phyloP scores from a whole-genome alignment of 495 filamentous ascomycete genomes.

The Platismatia glauca region DNA sequence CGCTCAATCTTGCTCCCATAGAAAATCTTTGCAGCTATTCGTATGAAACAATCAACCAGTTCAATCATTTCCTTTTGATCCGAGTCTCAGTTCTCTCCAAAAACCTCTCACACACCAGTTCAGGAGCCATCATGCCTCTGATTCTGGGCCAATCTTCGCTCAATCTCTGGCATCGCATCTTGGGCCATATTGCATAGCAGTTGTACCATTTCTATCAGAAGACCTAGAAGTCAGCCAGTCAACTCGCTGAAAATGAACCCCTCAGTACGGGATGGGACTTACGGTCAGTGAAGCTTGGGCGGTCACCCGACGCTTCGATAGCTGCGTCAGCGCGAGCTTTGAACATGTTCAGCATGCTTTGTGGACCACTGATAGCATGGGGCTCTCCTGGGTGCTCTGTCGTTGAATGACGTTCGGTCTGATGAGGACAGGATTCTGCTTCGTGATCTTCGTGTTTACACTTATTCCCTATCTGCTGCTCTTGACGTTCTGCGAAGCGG shows the following conservation, averaged over 20 bases:
- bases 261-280: background rate
- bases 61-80: too few relatives aligned
- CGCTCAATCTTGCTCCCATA: too few relatives aligned
- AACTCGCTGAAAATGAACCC: background rate
- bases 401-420: background rate
- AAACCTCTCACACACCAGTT: background rate
- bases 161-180: slow-evolving; percentile 15
- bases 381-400: background rate
- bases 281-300: slow-evolving; percentile 10
- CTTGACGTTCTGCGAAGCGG: background rate
- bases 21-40: background rate
- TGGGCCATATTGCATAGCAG: slow-evolving; percentile 15
- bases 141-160: slow-evolving; percentile 14
- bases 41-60: background rate
- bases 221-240: slow-evolving; percentile 1
- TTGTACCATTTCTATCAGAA: slow-evolving; percentile 13
- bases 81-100: background rate
- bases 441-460: background rate
- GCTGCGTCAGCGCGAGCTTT: slow-evolving; percentile 11
- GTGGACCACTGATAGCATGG: slow-evolving; percentile 7
- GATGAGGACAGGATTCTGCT: background rate
- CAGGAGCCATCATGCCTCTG: background rate
- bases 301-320: slow-evolving; percentile 5
- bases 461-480: background rate
- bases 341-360: slow-evolving; percentile 10